Evolutionary conservation across 495 filamentous ascomycete genomes (phyloP).

Genomic region (Parmelia sp.): DNA sequence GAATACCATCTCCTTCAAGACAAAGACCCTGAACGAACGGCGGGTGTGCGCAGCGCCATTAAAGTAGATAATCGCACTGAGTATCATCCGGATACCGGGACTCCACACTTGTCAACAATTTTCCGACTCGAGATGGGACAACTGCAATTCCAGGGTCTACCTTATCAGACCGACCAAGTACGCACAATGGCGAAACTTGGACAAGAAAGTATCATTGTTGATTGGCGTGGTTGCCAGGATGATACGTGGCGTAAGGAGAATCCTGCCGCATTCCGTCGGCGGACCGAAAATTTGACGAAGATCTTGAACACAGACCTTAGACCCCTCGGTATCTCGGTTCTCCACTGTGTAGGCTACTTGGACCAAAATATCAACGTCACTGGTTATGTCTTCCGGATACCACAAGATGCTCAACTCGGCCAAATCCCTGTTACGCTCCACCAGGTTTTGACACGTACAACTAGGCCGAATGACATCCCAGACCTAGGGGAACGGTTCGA

Average conservation of each 20-base stretch:
- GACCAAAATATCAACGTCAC: conserved; percentile 9
- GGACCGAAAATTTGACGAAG: conserved; percentile 18
- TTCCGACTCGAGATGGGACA: conserved; percentile 13
- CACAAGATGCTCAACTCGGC: background rate
- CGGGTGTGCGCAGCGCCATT: no score
- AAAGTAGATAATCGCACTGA: no score
- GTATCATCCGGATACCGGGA: no score
- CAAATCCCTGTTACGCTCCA: conserved; percentile 15
- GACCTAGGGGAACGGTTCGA: conserved; percentile 28
- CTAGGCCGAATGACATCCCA: conserved; percentile 6
- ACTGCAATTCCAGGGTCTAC: conserved; percentile 6
- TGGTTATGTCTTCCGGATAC: conserved; percentile 20
- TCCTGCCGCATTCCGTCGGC: conserved; percentile 16
- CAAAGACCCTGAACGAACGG: no score
- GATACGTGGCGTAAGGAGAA: conserved; percentile 21
- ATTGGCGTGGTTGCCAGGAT: conserved; percentile 22
- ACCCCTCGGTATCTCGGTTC: conserved; percentile 14
- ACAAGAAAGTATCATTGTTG: conserved; percentile 21
- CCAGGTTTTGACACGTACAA: conserved; percentile 12
- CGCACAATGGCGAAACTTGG: conserved; percentile 17
- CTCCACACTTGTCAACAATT: background rate
- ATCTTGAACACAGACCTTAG: conserved; percentile 23
- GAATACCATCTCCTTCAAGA: no score
- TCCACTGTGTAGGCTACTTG: conserved; percentile 25
- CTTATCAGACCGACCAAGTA: conserved; percentile 15